Conservation (phyloP, 139 green algal genomes). For the Yamagishiella unicocca region DNA sequence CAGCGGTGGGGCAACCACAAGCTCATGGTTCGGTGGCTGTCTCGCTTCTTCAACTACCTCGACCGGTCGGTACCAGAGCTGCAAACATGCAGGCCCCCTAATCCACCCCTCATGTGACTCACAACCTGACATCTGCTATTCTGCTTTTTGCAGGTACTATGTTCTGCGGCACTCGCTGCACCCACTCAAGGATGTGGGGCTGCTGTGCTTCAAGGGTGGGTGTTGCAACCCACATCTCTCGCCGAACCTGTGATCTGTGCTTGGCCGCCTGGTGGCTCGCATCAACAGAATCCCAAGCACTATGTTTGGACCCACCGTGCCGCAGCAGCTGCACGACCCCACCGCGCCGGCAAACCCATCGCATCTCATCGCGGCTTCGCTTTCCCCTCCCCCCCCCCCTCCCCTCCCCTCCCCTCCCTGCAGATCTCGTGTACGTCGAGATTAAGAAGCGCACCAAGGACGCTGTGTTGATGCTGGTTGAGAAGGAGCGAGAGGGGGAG, state of each 20-base stretch:
- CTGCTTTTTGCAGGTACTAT: constrained; percentile 88
- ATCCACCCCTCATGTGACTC: not conserved
- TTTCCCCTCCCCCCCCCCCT: not conserved
- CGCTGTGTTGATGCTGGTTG: constrained; percentile 85
- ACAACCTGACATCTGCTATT: not conserved
- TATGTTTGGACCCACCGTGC: no score
- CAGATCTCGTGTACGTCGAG: constrained; percentile 91
- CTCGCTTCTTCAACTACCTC: constrained; percentile 99
- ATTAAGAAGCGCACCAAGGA: constrained; percentile 80
- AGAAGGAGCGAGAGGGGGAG: constrained; percentile 96
- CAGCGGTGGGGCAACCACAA: constrained; percentile 98
- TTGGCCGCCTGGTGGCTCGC: no score
- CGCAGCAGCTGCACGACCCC: no score
- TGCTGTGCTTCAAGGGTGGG: constrained; percentile 89
- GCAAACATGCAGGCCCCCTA: no score
- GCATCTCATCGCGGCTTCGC: not conserved
- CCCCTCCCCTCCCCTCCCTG: not conserved
- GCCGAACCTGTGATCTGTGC: no score
- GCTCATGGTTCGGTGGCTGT: constrained; percentile 98
- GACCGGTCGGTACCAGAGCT: constrained; percentile 81
- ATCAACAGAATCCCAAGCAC: no score
- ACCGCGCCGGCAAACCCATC: no score
- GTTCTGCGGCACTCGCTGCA: constrained; percentile 91
- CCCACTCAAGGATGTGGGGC: constrained; percentile 93
- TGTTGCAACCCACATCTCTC: no score